Evolutionary conservation across 2,329 filamentous ascomycete species (phyloP), one percentile per base, ranked within the genome.

Genomic region (Rutstroemia sydowiana): DNA sequence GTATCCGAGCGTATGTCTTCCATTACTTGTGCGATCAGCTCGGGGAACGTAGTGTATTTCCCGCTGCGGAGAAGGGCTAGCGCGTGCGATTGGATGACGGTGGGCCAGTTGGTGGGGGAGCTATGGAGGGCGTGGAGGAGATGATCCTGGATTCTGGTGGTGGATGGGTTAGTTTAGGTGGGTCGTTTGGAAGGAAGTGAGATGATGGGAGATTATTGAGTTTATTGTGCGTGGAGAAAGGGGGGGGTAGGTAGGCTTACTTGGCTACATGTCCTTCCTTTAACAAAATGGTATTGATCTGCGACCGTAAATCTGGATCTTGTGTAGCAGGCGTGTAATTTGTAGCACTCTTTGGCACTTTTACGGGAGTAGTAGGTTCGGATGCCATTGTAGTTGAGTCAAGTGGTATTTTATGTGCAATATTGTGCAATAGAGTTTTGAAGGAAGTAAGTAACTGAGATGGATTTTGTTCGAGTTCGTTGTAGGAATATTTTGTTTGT

Each of bases 51-150:
- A 20, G 73, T 74, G 45, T 75, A 73, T 55, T 83, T 79, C 74
- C 55, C 84, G 41, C 73, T 76, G 56, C 81, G 81, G 21, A 84
- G 75, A 58, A 84, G 76, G 18, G 73, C 59, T 31, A 84, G 74
- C 36, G 81, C 81, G 67, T 83, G 80, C 50, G 70, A 67, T 61
- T 84, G 78, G 56, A 85, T 70, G 45, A 70, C 62, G 10, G 81
- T 81, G 2, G 81, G 80, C 81, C 81, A 85, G 71, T 85, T 81
- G 57, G 75, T 70, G 4, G 71, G 66, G 68, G 82, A 72, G 45
- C 80, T 70, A 66, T 84, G 72, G 48, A 85, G 77, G 55, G 76
- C 67, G 69, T 84, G 80, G 39, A 84, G 76, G 63, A 85, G 75
- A 40, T 75, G 70, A 52, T 84, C 80, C 71, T 84, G 80, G 60